Evolutionary conservation across 2,329 filamentous ascomycete genomes (phyloP).

Genomic region (Xylariaceae sp.): DNA sequence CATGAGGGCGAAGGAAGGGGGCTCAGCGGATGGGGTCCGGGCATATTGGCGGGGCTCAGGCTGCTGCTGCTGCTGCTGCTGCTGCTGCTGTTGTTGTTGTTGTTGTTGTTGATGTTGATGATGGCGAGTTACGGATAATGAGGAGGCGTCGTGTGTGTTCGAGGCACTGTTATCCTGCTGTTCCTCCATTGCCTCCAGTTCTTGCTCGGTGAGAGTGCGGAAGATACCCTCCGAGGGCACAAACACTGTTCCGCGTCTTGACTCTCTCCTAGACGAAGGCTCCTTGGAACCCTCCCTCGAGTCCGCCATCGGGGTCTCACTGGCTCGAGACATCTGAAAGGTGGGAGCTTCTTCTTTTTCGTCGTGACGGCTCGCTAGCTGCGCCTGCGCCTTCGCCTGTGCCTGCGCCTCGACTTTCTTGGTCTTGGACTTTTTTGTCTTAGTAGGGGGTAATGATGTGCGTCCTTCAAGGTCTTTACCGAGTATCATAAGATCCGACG

Average conservation of each 20-base stretch:
- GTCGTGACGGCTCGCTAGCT: too few species aligned
- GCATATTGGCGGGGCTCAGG: constrained; percentile 41
- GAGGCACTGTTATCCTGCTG: constrained; percentile 22
- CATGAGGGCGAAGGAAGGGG: constrained; percentile 52
- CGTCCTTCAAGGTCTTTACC: constrained; percentile 28
- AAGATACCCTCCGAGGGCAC: constrained; percentile 59
- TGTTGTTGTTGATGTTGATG: constrained; percentile 14
- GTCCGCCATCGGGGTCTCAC: constrained; percentile 29
- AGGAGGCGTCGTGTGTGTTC: too few species aligned
- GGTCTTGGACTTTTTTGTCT: constrained; percentile 4
- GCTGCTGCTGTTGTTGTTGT: constrained; percentile 30
- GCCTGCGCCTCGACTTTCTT: constrained; percentile 26
- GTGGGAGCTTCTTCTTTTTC: too few species aligned
- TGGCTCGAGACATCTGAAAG: constrained; percentile 9
- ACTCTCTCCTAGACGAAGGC: constrained; percentile 28
- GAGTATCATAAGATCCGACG: constrained; percentile 40
- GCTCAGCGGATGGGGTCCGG: constrained; percentile 57
- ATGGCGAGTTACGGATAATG: too few species aligned
- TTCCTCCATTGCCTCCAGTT: constrained; percentile 40
- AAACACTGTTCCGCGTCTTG: constrained; percentile 50
- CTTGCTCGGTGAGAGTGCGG: constrained; percentile 52
- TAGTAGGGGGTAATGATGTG: constrained; percentile 22
- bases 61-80: constrained; percentile 26
- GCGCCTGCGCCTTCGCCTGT: too few species aligned
- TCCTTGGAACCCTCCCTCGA: constrained; percentile 20